phyloP scores from a whole-genome alignment of 2,329 filamentous ascomycete species.

The Geosmithia flava region DNA sequence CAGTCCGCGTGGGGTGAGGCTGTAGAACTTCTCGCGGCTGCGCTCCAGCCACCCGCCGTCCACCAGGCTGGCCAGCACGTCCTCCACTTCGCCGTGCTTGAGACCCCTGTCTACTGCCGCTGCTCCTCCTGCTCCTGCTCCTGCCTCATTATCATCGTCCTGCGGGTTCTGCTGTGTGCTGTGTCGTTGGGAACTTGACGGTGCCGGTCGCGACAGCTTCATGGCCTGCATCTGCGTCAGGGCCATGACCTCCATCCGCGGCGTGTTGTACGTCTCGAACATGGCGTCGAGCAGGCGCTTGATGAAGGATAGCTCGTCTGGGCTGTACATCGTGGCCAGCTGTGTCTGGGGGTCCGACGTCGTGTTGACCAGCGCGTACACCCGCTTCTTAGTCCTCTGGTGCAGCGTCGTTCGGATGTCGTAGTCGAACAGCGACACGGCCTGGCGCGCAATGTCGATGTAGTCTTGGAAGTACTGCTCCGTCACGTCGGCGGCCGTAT shows the following conservation, averaged over 20 bases:
- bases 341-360: conserved; percentile 77
- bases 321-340: conserved; percentile 65
- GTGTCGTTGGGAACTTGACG: conserved; percentile 15
- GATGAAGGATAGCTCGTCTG: conserved; percentile 83
- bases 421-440: conserved; percentile 70
- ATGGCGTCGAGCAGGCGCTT: conserved; percentile 81
- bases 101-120: conserved; percentile 40
- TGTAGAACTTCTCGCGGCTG: conserved; percentile 60
- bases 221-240: conserved; percentile 69
- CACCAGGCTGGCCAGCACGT: conserved; percentile 55
- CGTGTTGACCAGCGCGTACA: conserved; percentile 80
- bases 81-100: conserved; percentile 67
- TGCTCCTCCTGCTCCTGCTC: conserved; percentile 18
- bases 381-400: conserved; percentile 52
- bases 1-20: conserved; percentile 62
- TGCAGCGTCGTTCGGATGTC: conserved; percentile 69
- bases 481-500: conserved; percentile 49
- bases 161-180: conserved; percentile 8
- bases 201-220: conserved; percentile 44
- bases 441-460: conserved; percentile 57
- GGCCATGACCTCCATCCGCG: conserved; percentile 70
- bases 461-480: conserved; percentile 55
- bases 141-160: conserved; percentile 4
- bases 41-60: conserved; percentile 77
- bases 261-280: conserved; percentile 80